Conservation (phyloP, 805 yeast species). For the Barnettozyma siamensis region DNA sequence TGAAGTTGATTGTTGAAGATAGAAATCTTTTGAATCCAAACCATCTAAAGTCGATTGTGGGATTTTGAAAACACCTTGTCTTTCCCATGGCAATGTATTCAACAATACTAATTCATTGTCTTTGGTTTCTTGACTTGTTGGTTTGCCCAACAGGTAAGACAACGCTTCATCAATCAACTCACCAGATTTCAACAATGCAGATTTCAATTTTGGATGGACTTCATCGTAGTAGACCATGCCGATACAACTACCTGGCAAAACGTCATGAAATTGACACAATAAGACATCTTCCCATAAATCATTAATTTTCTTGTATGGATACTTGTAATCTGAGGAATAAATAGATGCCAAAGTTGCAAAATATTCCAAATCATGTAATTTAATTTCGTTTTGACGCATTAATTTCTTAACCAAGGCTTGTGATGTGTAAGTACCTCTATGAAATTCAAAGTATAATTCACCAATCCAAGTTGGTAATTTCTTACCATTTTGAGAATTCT, state of each 20-base stretch:
- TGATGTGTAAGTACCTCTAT: constrained; percentile 94
- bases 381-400: constrained; percentile 70
- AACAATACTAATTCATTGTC: constrained; percentile 25
- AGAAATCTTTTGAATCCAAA: background rate
- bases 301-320: constrained; percentile 66
- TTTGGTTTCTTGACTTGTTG: constrained; percentile 8
- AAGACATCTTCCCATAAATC: constrained; percentile 83
- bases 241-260: constrained; percentile 94
- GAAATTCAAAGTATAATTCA: constrained; percentile 90
- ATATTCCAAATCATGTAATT: constrained; percentile 81
- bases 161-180: constrained; percentile 35
- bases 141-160: background rate
- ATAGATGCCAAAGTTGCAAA: constrained; percentile 72
- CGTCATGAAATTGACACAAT: constrained; percentile 94
- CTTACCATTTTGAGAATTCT: constrained; percentile 57
- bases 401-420: constrained; percentile 82
- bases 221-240: constrained; percentile 88
- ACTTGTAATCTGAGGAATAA: constrained; percentile 44
- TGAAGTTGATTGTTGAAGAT: background rate
- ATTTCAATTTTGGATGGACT: constrained; percentile 70
- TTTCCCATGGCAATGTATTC: constrained; percentile 64
- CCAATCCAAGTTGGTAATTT: constrained; percentile 86
- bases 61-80: constrained; percentile 37
- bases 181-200: constrained; percentile 48
- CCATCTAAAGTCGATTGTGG: constrained; percentile 16